Base-by-base conservation (phyloP, 2,329 filamentous ascomycete genomes). In the Fusarium floridanum region DNA sequence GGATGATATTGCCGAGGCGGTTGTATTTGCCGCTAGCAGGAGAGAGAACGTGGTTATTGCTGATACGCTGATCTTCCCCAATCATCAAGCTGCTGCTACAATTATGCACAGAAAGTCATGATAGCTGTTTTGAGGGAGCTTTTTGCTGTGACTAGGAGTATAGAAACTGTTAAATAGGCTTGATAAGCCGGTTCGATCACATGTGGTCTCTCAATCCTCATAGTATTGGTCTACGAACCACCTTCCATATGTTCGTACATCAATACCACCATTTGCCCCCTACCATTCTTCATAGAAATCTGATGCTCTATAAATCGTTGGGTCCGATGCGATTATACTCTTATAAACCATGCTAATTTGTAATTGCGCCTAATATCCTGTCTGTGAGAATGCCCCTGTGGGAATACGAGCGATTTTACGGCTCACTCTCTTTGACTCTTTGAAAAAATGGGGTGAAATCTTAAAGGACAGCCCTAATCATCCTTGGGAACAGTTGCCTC, bases 31-130 rank as follows among this genome's bases (percentile, higher is more conserved):
- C 10, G 95, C 93, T 8, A 92, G 93, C 2, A 89, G 95, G 79
- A 90, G 92, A 77, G 94, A 98, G 84, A 98, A 98, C 80, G 94
- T 98, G 7, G 94, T 98, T 17, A 85, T 98, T 76, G 95, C 95
- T 14, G 95, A 98, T 84, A 93, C 94, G 4, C 83, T 98, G 71
- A 87, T 98, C 61, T 97, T 93, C 83, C 95, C 95, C 2, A 96
- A 92, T 79, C 95, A 97, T 80, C 95, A 98, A 36, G 76, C 76
- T 16, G 65, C 66, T 12, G 76, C 76, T n/a, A 78, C 76, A 1
- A 73, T 78, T 7, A 76, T 78, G 76, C 76, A 78, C 56, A 76
- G 50, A 34, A 78, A 73, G 89, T 61, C 64, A 5, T 53, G 65
- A 36, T 68, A 67, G 29, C 32, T 0, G 1, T 10, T 4, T 17